Evolutionary conservation across 2,329 filamentous ascomycete species (phyloP).

Genomic region (Neopestalotiopsis sp.): DNA sequence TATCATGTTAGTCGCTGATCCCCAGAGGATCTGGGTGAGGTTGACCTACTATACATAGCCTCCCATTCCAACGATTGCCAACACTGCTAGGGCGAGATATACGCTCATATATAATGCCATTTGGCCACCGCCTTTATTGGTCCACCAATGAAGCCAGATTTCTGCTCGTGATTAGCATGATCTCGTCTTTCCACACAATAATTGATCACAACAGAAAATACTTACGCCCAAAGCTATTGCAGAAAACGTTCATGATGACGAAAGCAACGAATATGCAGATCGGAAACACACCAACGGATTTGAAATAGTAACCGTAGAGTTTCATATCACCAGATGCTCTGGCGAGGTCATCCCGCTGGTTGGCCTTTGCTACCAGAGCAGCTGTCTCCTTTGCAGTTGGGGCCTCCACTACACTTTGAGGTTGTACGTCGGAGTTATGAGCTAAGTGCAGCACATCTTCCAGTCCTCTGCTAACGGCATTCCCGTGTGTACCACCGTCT

Average conservation of each 20-base stretch:
- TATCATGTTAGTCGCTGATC: not conserved
- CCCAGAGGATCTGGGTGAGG: not conserved
- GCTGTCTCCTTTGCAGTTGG: not conserved
- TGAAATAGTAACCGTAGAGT: slow-evolving; percentile 2
- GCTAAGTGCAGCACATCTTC: not conserved
- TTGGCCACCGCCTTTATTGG: slow-evolving; percentile 42
- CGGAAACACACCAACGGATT: not conserved
- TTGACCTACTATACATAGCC: slow-evolving; percentile 30
- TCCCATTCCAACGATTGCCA: slow-evolving; percentile 30
- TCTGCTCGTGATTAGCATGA: slow-evolving; percentile 28
- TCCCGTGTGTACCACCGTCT: not conserved
- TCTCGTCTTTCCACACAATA: not conserved
- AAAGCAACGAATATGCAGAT: not conserved
- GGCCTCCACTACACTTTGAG: not conserved
- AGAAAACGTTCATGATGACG: slow-evolving; percentile 8
- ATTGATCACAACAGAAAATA: not conserved
- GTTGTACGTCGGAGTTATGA: not conserved
- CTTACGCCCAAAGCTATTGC: not conserved
- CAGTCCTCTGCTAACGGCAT: not conserved
- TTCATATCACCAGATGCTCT: not conserved
- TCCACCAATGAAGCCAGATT: slow-evolving; percentile 57
- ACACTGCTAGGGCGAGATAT: slow-evolving; percentile 35
- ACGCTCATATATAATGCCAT: slow-evolving; percentile 43
- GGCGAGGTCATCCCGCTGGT: not conserved
- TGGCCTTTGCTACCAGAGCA: not conserved